These are phyloP conservation scores for Epichloe bromicola DNA, from an alignment of 2,329 filamentous ascomycete genomes.

Conservation along the genomic window DNA sequence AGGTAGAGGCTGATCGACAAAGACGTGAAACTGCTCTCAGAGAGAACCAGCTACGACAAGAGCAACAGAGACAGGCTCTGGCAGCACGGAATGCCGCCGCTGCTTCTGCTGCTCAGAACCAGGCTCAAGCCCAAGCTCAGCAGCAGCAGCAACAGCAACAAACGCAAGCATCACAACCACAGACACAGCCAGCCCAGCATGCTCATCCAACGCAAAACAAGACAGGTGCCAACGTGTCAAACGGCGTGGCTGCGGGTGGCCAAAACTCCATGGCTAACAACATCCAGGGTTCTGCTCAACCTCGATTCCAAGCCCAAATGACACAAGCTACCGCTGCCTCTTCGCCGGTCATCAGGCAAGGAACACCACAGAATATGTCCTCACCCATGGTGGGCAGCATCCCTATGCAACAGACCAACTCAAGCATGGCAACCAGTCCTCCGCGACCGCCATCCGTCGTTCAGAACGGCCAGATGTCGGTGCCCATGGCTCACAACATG, in stretches of 20 bases:
- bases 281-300: constrained; percentile 27
- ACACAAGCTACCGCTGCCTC: constrained; percentile 47
- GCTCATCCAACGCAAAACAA: constrained; percentile 25
- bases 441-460: constrained; percentile 53
- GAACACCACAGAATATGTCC: constrained; percentile 51
- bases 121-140: constrained; percentile 9
- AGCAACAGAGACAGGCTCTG: constrained; percentile 22
- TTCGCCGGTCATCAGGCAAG: constrained; percentile 53
- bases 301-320: constrained; percentile 40
- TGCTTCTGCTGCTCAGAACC: constrained; percentile 15
- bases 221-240: constrained; percentile 25
- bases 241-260: constrained; percentile 18
- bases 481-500: constrained; percentile 49
- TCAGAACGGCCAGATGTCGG: constrained; percentile 44
- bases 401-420: constrained; percentile 52
- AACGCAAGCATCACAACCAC: not conserved
- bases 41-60: constrained; percentile 23
- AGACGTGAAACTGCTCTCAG: constrained; percentile 23
- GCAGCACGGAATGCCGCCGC: constrained; percentile 15
- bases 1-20: constrained; percentile 30
- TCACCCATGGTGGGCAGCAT: constrained; percentile 51
- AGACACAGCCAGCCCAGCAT: constrained; percentile 18
- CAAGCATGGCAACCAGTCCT: constrained; percentile 56
- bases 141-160: constrained; percentile 2
- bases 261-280: constrained; percentile 25